Evolutionary conservation across 345 rosid species (phyloP).

Genomic region (Ricinus communis): DNA sequence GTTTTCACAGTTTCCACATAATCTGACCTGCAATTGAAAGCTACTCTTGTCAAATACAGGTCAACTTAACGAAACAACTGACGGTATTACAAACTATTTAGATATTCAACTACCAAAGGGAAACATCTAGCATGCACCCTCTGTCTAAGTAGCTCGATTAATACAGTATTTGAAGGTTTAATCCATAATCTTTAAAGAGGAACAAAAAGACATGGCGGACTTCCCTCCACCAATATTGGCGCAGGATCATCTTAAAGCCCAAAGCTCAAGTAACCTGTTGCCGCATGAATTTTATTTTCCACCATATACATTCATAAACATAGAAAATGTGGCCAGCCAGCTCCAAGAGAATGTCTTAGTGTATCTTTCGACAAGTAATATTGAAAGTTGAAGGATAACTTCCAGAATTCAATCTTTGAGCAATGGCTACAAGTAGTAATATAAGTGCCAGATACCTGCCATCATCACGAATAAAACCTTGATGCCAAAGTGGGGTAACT

Average conservation of each 20-base stretch:
- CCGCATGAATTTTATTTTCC: not conserved
- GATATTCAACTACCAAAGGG: not conserved
- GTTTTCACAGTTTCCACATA: constrained; percentile 65
- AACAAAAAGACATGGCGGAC: not conserved
- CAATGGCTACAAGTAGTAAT: constrained; percentile 1
- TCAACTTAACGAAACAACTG: not conserved
- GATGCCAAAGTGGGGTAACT: constrained; percentile 92
- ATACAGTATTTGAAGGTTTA: not conserved
- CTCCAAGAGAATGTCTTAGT: not conserved
- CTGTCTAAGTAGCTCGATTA: not conserved
- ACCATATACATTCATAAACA: not conserved
- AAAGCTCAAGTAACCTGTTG: not conserved
- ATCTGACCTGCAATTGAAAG: constrained; percentile 56
- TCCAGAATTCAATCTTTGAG: constrained; percentile 7
- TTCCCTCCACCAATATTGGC: not conserved
- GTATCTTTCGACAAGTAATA: not conserved
- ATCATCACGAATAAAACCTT: constrained; percentile 83
- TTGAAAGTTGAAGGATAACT: not conserved
- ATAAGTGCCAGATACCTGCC: constrained; percentile 48
- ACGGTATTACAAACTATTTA: not conserved
- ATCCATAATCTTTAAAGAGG: not conserved
- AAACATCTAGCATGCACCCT: not conserved
- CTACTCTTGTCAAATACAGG: constrained; percentile 5
- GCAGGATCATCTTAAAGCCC: not conserved
- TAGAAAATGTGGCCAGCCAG: not conserved